Base-by-base conservation (phyloP, 306 rosid genomes). In the Potentilla sterilis region DNA sequence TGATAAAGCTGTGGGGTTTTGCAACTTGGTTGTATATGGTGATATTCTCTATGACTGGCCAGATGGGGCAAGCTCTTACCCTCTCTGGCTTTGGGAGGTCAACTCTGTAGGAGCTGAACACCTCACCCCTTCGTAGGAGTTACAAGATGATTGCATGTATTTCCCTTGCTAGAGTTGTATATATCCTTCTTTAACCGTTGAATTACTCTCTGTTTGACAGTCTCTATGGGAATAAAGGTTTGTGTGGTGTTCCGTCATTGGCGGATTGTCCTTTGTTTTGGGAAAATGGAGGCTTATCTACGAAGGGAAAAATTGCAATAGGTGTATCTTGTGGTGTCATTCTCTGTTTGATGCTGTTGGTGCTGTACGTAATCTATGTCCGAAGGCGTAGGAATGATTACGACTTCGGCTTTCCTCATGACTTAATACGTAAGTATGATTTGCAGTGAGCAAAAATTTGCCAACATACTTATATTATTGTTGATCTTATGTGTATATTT, bases 321-420 rank as follows among this genome's bases (percentile, higher is more conserved):
- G 91, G 86, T 77, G 19, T 92, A 71, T 87, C 98, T 16, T 80
- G 86, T 72, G 67, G 82, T 37, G 57, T 92, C 38, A 63, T 89
- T 80, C 81, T 92, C 85, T 87, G 83, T 75, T 62, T 80, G 84
- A 66, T 90, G 70, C 81, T 92, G 80, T 68, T 88, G 81, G 77
- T 83, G 79, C 72, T 85, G 34, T 95, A 83, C 88, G 77, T 94
- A 61, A 67, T 78, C 83, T 95, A 72, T 81, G 84, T 95, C 81
- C 87, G 92, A 77, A 89, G 89, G 87, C 82, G 90, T 77, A 80
- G 96, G 87, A 80, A 95, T 42, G 96, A 92, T 79, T 95, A 95
- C 64, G 99, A 85, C 78, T 95, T 95, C 76, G 96, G 87, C 73
- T 89, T 90, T 43, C 99, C 99, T 77, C 96, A 89, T 62, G 97